Conservation (phyloP, 768 basidiomycete species). For the Chlorophyllum brunneum region DNA sequence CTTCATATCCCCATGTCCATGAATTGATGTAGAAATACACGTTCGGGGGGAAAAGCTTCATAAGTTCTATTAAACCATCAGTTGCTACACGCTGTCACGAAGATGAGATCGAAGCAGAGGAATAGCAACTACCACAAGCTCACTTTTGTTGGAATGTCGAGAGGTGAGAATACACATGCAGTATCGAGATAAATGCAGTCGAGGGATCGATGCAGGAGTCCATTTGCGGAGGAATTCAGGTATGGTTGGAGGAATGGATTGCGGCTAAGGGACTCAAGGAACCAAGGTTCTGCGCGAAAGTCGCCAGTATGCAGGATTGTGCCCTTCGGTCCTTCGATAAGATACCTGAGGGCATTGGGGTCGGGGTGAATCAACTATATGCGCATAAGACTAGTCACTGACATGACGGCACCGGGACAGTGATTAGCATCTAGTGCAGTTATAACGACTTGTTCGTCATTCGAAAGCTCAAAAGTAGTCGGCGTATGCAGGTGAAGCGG, state of each 20-base stretch:
- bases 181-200: constrained; percentile 87
- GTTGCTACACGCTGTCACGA: constrained; percentile 59
- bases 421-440: constrained; percentile 91
- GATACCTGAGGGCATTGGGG: constrained; percentile 54
- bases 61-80: constrained; percentile 61
- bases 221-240: constrained; percentile 31
- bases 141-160: constrained; percentile 61
- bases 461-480: constrained; percentile 52
- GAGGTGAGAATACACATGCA: constrained; percentile 50
- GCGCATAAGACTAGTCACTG: constrained; percentile 23
- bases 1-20: constrained; percentile 99
- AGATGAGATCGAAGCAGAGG: neutral
- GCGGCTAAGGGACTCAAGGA: constrained; percentile 59
- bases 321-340: constrained; percentile 67
- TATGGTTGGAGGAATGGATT: constrained; percentile 77
- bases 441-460: constrained; percentile 58
- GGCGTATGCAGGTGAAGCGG: constrained; percentile 62
- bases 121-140: neutral
- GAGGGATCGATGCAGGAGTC: constrained; percentile 39
- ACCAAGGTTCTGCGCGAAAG: constrained; percentile 82
- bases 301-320: constrained; percentile 92
- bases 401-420: constrained; percentile 94
- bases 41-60: constrained; percentile 58
- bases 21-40: constrained; percentile 85
- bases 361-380: neutral